A percentile compares a stretch with the other conserved stretches of the same genome.
phyloP scores from a whole-genome alignment of 1,139 yeast genomes.

The Hemisphaericaspora subhashii region DNA sequence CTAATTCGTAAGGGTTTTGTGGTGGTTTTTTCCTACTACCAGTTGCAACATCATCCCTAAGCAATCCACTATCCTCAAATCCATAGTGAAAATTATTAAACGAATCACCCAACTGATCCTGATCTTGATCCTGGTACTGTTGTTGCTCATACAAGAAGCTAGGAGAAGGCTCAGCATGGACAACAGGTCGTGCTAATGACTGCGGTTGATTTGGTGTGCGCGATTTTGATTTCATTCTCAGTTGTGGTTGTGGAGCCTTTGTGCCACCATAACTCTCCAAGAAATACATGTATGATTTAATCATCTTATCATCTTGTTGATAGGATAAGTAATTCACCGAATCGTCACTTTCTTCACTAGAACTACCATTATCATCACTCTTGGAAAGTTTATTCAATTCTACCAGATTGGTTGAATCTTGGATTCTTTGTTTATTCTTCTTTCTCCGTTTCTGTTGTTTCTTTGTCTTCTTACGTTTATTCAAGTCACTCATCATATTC shows the following conservation, averaged over 20 bases:
- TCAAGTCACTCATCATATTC: constrained; percentile 44
- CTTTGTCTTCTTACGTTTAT: constrained; percentile 25
- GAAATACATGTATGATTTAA: constrained; percentile 84
- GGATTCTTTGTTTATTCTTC: constrained; percentile 4
- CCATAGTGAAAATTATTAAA: constrained; percentile 31
- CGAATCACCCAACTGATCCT: constrained; percentile 23
- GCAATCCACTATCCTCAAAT: constrained; percentile 28
- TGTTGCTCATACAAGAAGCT: constrained; percentile 14
- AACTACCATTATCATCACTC: constrained; percentile 18
- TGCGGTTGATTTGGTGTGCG: constrained; percentile 1
- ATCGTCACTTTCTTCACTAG: constrained; percentile 31
- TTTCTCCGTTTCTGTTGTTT: constrained; percentile 6
- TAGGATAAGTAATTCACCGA: constrained; percentile 33
- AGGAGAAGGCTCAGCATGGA: constrained; percentile 7
- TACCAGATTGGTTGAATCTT: constrained; percentile 6
- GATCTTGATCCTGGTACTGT: neutral
- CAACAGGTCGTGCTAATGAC: constrained; percentile 3
- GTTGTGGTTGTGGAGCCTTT: constrained; percentile 12
- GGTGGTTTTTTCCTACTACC: constrained; percentile 14
- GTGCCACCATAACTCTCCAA: constrained; percentile 67
- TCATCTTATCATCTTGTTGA: constrained; percentile 80
- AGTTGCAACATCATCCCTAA: constrained; percentile 26
- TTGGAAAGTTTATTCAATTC: constrained; percentile 13
- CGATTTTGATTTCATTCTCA: neutral
- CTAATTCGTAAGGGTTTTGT: no score